A percentile compares a stretch with the other conserved stretches of the same genome.
These are phyloP conservation scores for Oidiodendron maius DNA, from an alignment of 495 filamentous ascomycete species.

Conservation along the genomic window DNA sequence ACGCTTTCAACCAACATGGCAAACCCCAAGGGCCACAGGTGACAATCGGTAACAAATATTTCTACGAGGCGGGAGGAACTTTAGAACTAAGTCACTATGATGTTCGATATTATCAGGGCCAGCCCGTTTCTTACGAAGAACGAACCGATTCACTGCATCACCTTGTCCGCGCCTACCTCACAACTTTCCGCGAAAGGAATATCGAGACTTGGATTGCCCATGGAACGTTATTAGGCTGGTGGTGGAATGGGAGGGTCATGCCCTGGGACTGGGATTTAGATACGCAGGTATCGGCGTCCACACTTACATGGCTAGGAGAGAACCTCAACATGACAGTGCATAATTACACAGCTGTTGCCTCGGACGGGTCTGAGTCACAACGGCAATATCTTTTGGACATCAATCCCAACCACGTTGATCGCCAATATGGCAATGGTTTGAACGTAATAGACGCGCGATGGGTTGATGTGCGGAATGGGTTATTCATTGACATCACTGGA, in stretches of 20 bases:
- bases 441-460: slow-evolving; percentile 86
- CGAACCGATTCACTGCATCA: slow-evolving; percentile 57
- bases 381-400: slow-evolving; percentile 71
- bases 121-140: slow-evolving; percentile 53
- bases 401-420: slow-evolving; percentile 60
- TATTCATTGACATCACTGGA: slow-evolving; percentile 88
- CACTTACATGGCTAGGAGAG: slow-evolving; percentile 54
- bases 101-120: slow-evolving; percentile 54
- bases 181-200: slow-evolving; percentile 53
- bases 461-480: slow-evolving; percentile 70
- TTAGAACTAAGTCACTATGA: slow-evolving; percentile 66
- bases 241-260: slow-evolving; percentile 81
- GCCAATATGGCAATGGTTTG: slow-evolving; percentile 55
- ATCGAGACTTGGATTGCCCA: slow-evolving; percentile 86
- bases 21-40: neutral
- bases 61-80: slow-evolving; percentile 49
- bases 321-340: slow-evolving; percentile 61
- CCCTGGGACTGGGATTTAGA: slow-evolving; percentile 92
- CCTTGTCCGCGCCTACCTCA: slow-evolving; percentile 69
- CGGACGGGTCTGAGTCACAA: slow-evolving; percentile 25
- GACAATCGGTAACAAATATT: slow-evolving; percentile 19
- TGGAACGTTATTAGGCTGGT: slow-evolving; percentile 83
- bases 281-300: slow-evolving; percentile 63
- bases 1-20: neutral
- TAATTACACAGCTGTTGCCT: slow-evolving; percentile 37